phyloP scores from a whole-genome alignment of 2,329 filamentous ascomycete genomes.

The Fusarium sp. region DNA sequence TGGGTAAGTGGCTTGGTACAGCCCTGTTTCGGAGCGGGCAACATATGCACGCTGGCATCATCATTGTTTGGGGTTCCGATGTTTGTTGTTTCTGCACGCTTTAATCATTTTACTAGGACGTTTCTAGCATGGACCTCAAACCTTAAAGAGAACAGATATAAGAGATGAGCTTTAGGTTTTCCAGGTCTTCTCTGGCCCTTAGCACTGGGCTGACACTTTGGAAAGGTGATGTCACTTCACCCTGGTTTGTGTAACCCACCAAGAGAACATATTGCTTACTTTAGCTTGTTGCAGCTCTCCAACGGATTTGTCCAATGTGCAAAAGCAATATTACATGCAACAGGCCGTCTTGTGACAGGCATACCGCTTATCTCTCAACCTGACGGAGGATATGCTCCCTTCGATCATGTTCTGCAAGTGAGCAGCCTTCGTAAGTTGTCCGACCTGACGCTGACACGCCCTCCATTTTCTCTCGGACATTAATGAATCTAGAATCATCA shows the following conservation, averaged over 20 bases:
- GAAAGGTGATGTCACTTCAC: neutral
- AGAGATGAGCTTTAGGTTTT: rapidly evolving
- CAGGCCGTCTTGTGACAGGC: neutral
- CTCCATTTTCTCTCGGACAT: neutral
- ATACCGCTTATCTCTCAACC: neutral
- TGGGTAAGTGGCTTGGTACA: neutral
- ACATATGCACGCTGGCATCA: neutral
- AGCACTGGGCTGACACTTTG: neutral
- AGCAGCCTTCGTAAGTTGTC: neutral
- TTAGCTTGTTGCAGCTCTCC: neutral
- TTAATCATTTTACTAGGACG: no score
- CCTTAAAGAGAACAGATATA: no score
- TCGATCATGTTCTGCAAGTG: neutral
- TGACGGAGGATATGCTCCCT: neutral
- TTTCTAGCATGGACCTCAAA: neutral
- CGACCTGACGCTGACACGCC: neutral
- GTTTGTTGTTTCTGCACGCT: neutral
- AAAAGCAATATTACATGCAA: neutral
- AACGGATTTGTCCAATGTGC: neutral
- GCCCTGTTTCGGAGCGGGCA: neutral
- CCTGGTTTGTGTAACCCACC: neutral
- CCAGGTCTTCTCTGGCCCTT: no score
- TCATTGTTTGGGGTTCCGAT: neutral
- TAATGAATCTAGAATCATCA: neutral
- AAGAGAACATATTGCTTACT: neutral